phyloP scores from a whole-genome alignment of 192 early-diverging fungal species.

The Jimgerdemannia lactiflua region DNA sequence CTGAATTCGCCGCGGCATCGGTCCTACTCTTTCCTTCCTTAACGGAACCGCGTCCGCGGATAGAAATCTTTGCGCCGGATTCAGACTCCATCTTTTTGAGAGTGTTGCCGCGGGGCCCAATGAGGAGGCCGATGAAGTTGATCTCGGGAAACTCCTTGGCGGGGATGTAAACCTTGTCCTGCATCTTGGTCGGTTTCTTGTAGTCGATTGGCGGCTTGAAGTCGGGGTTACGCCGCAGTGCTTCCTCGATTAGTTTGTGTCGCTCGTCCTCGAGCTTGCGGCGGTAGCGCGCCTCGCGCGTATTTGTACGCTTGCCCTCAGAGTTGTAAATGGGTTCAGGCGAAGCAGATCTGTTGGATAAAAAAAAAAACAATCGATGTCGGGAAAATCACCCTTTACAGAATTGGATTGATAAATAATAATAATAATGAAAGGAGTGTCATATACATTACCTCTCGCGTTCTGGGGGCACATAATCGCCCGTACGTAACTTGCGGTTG shows the following conservation, averaged over 20 bases:
- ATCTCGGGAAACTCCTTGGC: constrained; percentile 95
- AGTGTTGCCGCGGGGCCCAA: constrained; percentile 96
- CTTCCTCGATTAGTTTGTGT: constrained; percentile 80
- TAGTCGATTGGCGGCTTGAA: constrained; percentile 94
- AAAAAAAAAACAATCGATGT: too few species aligned
- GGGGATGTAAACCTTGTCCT: constrained; percentile 96
- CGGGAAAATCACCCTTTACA: not conserved
- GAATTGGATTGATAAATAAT: not conserved
- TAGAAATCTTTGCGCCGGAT: constrained; percentile 93
- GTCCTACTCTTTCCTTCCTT: constrained; percentile 87
- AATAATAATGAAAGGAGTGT: not conserved
- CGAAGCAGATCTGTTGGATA: constrained; percentile 79
- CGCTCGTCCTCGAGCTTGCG: constrained; percentile 94
- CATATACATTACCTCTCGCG: constrained; percentile 55
- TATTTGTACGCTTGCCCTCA: constrained; percentile 95
- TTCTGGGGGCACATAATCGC: constrained; percentile 83
- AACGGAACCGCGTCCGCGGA: constrained; percentile 93
- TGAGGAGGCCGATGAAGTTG: constrained; percentile 96
- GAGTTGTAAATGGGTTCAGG: constrained; percentile 90
- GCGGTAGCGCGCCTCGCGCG: constrained; percentile 87
- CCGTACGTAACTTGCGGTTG: constrained; percentile 70
- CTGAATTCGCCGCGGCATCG: constrained; percentile 45
- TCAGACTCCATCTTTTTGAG: constrained; percentile 95
- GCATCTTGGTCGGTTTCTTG: constrained; percentile 72
- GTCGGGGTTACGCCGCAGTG: constrained; percentile 67